Evolutionary conservation across 2,329 filamentous ascomycete species (phyloP), one percentile per base, ranked within the genome.

Genomic region (Colletotrichum aenigma): DNA sequence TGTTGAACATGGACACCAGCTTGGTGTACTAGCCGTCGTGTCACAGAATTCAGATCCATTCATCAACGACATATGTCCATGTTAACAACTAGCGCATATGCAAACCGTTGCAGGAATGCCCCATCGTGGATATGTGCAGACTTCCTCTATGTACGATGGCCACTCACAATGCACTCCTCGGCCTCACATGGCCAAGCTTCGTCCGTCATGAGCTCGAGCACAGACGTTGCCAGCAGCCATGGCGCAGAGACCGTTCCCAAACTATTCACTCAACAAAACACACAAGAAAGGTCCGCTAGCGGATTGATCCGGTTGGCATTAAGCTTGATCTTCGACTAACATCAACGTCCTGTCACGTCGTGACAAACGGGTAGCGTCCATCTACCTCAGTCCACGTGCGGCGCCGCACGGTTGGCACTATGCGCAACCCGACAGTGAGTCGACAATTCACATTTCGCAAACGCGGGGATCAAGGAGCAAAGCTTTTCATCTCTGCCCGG

Each of bases 341-440:
- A 28, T 10, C 66, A 12, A 28, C 28, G 26, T 56, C 18, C 15
- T 24, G 16, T 30, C 68, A 43, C 56, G 16, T 30, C 12, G 16
- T 34, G 21, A 32, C 26, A 12, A 18, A 21, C 43, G 15, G 24
- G 26, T 18, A 24, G 26, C 24, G 15, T 65, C 58, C 48, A 21
- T 10, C 9, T 38, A 7, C 28, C 36, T 69, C 64, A 74, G 10
- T 36, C 34, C 58, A 66, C 43, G 24, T 60, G 32, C 65, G 30
- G 32, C 65, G 56, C 12, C 28, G 34, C 70, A 66, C 65, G 66
- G 24, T n/a, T 28, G 55, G 58, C 65, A 69, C 74, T 76, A 74
- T 24, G 43, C 74, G 36, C 70, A 76, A 69, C 69, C 30, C 58
- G 15, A 60, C 64, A 65, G 58, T 76, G 64, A 76, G 74, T 76